phyloP scores from a whole-genome alignment of 2,329 filamentous ascomycete genomes.

The Fusarium pseudocircinatum region DNA sequence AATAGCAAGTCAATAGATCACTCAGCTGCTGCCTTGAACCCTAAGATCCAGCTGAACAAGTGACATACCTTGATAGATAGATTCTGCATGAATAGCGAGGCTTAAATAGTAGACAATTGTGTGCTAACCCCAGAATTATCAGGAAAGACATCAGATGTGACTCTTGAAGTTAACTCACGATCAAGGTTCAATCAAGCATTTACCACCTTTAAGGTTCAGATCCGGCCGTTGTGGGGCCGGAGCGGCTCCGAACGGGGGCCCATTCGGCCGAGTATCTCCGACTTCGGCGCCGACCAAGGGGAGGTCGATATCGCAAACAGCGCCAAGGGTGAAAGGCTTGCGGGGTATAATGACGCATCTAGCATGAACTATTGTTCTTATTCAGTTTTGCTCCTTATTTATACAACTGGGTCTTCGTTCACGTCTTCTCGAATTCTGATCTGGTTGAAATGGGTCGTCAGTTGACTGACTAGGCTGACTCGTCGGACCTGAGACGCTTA shows the following conservation, averaged over 20 bases:
- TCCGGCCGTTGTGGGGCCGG: conserved; percentile 11
- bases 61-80: background rate
- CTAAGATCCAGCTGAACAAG: background rate
- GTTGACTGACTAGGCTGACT: background rate
- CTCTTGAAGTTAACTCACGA: background rate
- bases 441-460: background rate
- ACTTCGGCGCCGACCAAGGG: conserved; percentile 29
- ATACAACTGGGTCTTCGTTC: background rate
- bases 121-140: background rate
- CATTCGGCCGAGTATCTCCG: conserved; percentile 8
- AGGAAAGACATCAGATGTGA: background rate
- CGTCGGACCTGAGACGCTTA: conserved; percentile 18
- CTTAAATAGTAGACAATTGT: background rate
- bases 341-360: background rate
- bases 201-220: background rate
- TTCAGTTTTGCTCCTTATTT: too few species aligned
- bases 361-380: background rate
- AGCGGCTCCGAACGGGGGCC: conserved; percentile 12
- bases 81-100: background rate
- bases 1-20: background rate
- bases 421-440: background rate
- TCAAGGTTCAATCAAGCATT: background rate
- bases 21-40: background rate
- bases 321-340: background rate
- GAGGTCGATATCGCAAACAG: background rate